Evolutionary conservation across 2,329 filamentous ascomycete genomes (phyloP), one percentile per base, ranked within the genome.

Genomic region (Bipolaris bicolor): DNA sequence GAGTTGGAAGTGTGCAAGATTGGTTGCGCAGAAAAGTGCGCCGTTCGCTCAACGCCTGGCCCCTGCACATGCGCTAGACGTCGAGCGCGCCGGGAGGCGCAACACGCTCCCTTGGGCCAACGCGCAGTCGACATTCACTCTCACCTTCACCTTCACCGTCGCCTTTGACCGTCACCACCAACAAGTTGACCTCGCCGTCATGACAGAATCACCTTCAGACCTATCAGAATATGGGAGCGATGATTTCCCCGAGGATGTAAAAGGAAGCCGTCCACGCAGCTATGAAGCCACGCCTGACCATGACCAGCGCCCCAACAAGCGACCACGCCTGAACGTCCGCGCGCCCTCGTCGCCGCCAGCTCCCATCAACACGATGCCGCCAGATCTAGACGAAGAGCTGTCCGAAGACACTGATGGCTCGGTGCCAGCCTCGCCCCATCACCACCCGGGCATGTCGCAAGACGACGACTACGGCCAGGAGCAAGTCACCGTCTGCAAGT

Each of bases 401-500:
- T 97, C 92, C 7, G 92, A 91, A 51, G 95, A 99, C 77, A 96
- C 91, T 48, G 93, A 91, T 33, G 92, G 92, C 75, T 92, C 73
- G 83, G 89, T 77, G 77, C 90, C 79, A 73, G 89, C 71, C 58
- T 81, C 80, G 45, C 80, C 81, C 3, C 52, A 67, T 56, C 75
- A 79, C 59, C 76, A 77, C 67, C 74, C 74, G 16, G 73, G 71
- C 67, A 71, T 75, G 69, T 71, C 66, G 68, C 79, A 66, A 62
- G 80, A 79, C 53, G 75, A 78, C 47, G 75, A 77, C 60, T 75
- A 71, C 37, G 73, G 72, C 47, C 72, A 76, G 52, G 81, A 83
- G 52, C 78, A 80, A 57, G 73, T 80, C 41, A 81, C 78, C 3
- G 70, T 77, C 24, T 83, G 81, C 69, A 78, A 81, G 41, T 83